These are phyloP conservation scores for Populus trichocarpa DNA, from an alignment of 441 rosid species.

Conservation along the genomic window DNA sequence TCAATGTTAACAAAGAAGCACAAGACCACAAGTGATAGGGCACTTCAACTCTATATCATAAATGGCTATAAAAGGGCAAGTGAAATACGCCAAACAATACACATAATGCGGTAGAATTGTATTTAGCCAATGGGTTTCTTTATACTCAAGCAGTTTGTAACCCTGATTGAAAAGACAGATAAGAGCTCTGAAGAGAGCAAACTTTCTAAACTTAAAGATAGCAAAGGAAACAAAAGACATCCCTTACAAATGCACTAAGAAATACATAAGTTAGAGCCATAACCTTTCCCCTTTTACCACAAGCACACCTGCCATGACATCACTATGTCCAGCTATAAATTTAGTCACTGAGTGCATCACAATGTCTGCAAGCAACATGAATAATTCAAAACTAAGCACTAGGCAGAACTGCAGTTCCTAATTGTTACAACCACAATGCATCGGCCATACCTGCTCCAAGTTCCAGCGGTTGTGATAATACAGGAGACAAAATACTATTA, in stretches of 20 bases:
- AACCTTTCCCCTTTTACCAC: constrained; percentile 92
- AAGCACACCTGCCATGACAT: constrained; percentile 94
- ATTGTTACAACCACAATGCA: neutral
- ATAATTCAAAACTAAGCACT: constrained; percentile 5
- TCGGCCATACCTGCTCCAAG: constrained; percentile 78
- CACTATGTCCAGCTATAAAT: constrained; percentile 94
- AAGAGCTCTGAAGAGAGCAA: neutral
- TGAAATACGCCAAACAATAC: neutral
- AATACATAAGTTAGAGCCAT: constrained; percentile 11
- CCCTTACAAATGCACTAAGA: neutral
- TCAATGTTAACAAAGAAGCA: neutral
- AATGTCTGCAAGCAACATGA: constrained; percentile 51
- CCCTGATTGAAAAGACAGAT: neutral
- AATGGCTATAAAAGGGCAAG: neutral
- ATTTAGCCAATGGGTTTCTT: neutral
- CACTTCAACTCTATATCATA: neutral
- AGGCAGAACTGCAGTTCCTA: constrained; percentile 1
- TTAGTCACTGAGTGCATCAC: constrained; percentile 98
- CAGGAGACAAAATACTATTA: constrained; percentile 94
- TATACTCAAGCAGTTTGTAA: neutral
- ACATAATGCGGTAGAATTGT: neutral
- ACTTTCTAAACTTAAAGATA: neutral
- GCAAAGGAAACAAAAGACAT: neutral
- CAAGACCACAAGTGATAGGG: neutral
- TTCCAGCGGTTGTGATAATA: constrained; percentile 77